Base-by-base conservation (phyloP, 129 eudicot genomes). In the Silybum marianum region DNA sequence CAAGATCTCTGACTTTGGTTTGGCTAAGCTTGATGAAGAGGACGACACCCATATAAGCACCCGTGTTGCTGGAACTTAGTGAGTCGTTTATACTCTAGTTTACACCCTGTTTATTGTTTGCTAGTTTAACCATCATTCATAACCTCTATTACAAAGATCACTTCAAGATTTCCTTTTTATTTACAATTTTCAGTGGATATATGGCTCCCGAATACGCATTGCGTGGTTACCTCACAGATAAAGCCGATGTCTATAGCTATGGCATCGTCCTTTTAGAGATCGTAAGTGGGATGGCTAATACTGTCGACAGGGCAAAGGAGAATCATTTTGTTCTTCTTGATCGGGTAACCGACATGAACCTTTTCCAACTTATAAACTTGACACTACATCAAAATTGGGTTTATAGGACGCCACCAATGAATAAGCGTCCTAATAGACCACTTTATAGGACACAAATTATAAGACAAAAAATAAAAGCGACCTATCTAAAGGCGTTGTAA, bases 121-220 rank as follows among this genome's bases (percentile, higher is more conserved):
- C 3, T 24, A 3, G 10, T 23, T 70, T 48, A 48, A 48, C 19
- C 62, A 48, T 48, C 62, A 71, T 28, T 28, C 30, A 28, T 1
- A 28, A 28, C 21, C 10, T 7, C 21, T 10, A 8, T 24, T 71
- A 71, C 9, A 3, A 34, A 38, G 16, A 58, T 36, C 51, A 19
- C 46, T 26, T 70, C 2, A 54, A 40, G 11, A 25, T 71, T 8
- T 39, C 69, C 38, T 0, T 82, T 67, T 21, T 46, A 13, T 38
- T 42, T 21, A 30, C 48, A 26, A 48, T 78, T 81, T 82, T 2
- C 86, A 91, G 97, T 74, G 97, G 97, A 78, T 91, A 91, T 67
- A 91, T 91, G 93, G 93, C 97, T 18, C 97, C 97, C 19, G 97
- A 91, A 86, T 91, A 91, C 77, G 97, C 97, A 21, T 38, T 89